These are phyloP conservation scores for Nannizzia gypsea DNA, from an alignment of 2,329 filamentous ascomycete species.

Conservation along the genomic window DNA sequence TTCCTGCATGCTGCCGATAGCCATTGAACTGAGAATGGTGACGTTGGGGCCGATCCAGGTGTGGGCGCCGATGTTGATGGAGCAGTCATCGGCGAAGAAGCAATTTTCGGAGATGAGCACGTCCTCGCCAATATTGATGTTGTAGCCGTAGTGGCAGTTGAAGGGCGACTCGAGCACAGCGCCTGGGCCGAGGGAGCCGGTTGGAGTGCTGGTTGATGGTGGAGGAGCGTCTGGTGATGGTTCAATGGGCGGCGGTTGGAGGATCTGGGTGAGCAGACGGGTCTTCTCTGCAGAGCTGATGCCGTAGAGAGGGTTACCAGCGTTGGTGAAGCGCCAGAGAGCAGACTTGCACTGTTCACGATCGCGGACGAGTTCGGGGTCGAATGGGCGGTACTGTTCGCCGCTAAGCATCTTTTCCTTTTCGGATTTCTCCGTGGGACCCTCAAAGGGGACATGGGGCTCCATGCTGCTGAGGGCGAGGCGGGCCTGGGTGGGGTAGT, in stretches of 20 bases:
- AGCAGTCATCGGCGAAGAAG: constrained; percentile 73
- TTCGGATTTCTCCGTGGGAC: constrained; percentile 44
- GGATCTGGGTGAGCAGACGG: constrained; percentile 28
- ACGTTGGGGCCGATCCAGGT: constrained; percentile 68
- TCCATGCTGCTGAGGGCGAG: constrained; percentile 33
- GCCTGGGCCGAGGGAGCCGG: constrained; percentile 57
- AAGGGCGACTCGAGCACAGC: constrained; percentile 80
- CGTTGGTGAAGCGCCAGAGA: constrained; percentile 77
- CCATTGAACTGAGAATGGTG: constrained; percentile 65
- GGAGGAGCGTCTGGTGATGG: constrained; percentile 27
- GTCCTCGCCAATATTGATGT: constrained; percentile 75
- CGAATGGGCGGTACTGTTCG: constrained; percentile 66
- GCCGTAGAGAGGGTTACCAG: constrained; percentile 60
- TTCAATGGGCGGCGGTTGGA: constrained; percentile 24
- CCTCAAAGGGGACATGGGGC: constrained; percentile 28
- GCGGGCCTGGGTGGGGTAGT: constrained; percentile 33
- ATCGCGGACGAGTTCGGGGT: constrained; percentile 65
- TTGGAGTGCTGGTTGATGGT: constrained; percentile 41
- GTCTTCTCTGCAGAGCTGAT: constrained; percentile 44
- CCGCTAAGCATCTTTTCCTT: constrained; percentile 84
- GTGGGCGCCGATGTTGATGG: constrained; percentile 64
- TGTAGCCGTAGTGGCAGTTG: constrained; percentile 89
- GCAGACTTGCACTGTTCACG: constrained; percentile 73
- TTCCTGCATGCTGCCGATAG: constrained; percentile 59
- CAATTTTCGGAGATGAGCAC: constrained; percentile 75